Conservation (phyloP, 2,329 filamentous ascomycete genomes). For the Neurospora sp. region DNA sequence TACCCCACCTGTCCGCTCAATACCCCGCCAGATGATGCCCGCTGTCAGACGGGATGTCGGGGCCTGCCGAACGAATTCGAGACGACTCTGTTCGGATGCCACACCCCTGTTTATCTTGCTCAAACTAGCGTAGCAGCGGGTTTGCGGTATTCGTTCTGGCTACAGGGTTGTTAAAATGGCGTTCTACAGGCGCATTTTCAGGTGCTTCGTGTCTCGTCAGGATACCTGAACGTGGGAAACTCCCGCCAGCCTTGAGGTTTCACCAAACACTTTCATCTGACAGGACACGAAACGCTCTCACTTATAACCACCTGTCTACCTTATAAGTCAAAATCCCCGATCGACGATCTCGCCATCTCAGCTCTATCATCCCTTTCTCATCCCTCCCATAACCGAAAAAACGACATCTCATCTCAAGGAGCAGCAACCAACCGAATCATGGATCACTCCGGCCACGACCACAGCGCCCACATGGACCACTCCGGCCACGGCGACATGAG, state of each 20-base stretch:
- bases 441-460: constrained; percentile 45
- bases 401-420: not conserved
- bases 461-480: constrained; percentile 31
- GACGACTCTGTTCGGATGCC: not conserved
- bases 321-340: not conserved
- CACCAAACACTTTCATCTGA: not conserved
- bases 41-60: not conserved
- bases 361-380: not conserved
- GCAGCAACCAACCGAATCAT: constrained; percentile 9
- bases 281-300: not conserved
- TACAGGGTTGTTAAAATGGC: not conserved
- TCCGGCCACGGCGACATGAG: constrained; percentile 46
- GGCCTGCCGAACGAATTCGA: not conserved
- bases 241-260: not conserved
- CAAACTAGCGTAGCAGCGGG: not conserved
- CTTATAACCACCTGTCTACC: not conserved
- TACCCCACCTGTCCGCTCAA: not conserved
- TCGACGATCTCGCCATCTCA: not conserved
- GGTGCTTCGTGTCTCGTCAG: not conserved
- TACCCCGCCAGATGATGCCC: not conserved
- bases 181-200: not conserved
- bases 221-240: not conserved
- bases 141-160: not conserved
- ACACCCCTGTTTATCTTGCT: not conserved
- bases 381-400: not conserved